Evolutionary conservation across 2,329 filamentous ascomycete species (phyloP), one percentile per base, ranked within the genome.

Genomic region (Clathrospora elynae): DNA sequence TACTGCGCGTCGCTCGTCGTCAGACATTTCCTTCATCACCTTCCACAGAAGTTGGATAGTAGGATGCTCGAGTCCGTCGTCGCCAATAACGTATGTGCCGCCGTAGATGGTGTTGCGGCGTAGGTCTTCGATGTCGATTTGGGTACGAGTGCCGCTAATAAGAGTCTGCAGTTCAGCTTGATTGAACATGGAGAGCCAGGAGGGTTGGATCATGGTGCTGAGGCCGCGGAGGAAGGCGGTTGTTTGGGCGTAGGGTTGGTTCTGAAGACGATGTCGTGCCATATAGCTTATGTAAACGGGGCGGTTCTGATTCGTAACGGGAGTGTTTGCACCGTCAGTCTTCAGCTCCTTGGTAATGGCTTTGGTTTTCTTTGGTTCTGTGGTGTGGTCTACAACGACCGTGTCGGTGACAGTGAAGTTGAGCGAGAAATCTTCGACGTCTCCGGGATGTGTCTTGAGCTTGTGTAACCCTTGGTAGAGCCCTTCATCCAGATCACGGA

Each of bases 131-230:
- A 99, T 80, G 61, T 96, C 87, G 45, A 99, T 95, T 49, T 88
- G 85, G 7, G 85, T 85, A 18, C 84, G 86, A 58, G 95, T 90
- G 29, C 93, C 93, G 38, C 90, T 89, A 11, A 99, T 87, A 5
- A 99, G 84, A 1, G 89, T 93, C 72, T 97, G 93, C 4, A 99
- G 80, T 68, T 99, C 93, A 3, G 83, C 83, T 68, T 96, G 92
- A 70, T 99, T 99, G 77, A 99, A 99, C 93, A 99, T 97, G 60
- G 87, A 90, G 4, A 99, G 80, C 93, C 93, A 99, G 3, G 83
- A 83, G 0, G 92, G 91, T 45, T 91, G 86, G 53, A 99, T 93
- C 64, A 99, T 95, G 53, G 85, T 79, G 14, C 87, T 84, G 1
- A 99, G 82, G 0, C 93, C 93, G 42, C 84, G 84, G 6, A 99